phyloP scores from a whole-genome alignment of 176 grass and related monocot species.

The Paspalum notatum region DNA sequence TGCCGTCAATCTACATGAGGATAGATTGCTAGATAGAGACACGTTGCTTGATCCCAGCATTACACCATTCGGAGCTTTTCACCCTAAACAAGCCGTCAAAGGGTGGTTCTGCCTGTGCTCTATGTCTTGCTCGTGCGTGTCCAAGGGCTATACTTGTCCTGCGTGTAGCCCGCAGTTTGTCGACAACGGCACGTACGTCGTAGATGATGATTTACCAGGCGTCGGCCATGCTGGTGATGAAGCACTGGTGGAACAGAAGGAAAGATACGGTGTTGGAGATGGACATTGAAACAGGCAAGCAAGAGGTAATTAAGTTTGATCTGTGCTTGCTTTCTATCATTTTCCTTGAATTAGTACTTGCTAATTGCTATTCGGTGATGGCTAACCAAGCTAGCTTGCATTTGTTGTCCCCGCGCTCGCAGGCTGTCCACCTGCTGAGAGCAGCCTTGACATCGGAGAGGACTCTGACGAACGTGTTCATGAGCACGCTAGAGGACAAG shows the following conservation, averaged over 20 bases:
- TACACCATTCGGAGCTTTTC: neutral
- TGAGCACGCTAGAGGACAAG: neutral
- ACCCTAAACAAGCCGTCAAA: neutral
- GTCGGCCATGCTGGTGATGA: neutral
- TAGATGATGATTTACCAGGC: conserved; percentile 23
- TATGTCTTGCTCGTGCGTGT: neutral
- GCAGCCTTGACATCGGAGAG: conserved; percentile 1
- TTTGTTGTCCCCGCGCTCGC: neutral
- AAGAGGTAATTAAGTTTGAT: conserved; percentile 12
- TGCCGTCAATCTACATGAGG: neutral
- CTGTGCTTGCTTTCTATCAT: neutral
- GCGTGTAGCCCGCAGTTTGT: neutral
- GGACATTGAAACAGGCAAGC: neutral
- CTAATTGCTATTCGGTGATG: neutral
- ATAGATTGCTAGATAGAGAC: neutral
- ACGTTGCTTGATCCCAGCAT: neutral
- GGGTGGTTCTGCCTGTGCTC: neutral
- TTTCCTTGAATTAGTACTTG: neutral
- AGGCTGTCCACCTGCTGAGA: neutral
- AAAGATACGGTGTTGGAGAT: neutral
- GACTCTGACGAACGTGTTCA: conserved; percentile 5
- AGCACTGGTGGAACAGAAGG: neutral
- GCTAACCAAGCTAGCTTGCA: neutral
- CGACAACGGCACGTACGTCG: neutral
- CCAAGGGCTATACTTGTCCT: neutral